Evolutionary conservation across 1,284 basidiomycete species (phyloP), one percentile per base, ranked within the genome.

Genomic region (Vanrija pseudolonga): DNA sequence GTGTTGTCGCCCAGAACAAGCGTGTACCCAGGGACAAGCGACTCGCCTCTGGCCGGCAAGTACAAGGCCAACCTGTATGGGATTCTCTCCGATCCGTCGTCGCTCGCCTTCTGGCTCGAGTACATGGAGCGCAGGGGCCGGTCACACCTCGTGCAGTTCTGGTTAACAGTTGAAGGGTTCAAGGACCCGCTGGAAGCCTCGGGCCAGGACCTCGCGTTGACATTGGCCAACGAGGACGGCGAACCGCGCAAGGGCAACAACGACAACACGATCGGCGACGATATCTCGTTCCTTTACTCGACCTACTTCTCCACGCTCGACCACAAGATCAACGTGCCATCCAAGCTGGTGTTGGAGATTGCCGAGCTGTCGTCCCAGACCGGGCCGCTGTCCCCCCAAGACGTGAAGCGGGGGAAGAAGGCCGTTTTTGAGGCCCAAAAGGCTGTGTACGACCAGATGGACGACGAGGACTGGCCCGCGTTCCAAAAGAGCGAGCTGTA

Each of bases 161-260:
- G 95, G 95, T 80, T 98, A 3, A 90, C 91, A 0, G 90, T 98
- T 1, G 92, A 98, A 74, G 91, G 90, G 48, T 94, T 98, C 81
- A 98, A 97, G 76, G 90, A 95, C 63, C 95, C 95, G 0, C 79
- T 98, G 18, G 94, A 97, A 71, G 84, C 84, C 2, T 81, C 87
- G 5, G 87, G 89, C 6, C 83, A 66, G 19, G 49, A 61, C 26
- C 61, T 62, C 11, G 62, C 66, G 2, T 15, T 32, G 32, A 32
- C 32, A 9, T 60, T 8, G 57, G 58, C n/a, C 12, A 32, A 32
- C 32, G 32, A 32, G 32, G 32, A 32, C 32, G 32, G 32, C 39
- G 32, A 32, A 12, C 32, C 32, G 32, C 9, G 32, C 2, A 9
- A 12, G 9, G 51, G 32, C 8, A 41, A 42, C 44, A 50, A 26